Evolutionary conservation across 768 basidiomycete genomes (phyloP), one percentile per base, ranked within the genome.

Genomic region (Austroboletus eburneus): DNA sequence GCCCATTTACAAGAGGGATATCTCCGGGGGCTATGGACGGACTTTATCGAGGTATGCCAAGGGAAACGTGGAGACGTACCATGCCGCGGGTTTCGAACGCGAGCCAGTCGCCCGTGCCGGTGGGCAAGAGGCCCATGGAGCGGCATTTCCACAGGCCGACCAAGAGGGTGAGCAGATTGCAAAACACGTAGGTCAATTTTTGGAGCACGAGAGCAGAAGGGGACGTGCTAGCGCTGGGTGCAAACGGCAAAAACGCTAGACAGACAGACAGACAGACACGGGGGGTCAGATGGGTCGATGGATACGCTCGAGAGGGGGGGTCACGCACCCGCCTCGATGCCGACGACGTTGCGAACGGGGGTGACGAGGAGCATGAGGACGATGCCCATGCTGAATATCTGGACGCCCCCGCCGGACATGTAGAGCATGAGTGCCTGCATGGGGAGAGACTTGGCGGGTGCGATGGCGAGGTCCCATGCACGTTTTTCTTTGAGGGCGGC

Each of bases 351-450:
- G 66, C 86, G 90, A 69, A 95, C 83, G 0, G 94, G 94, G 9
- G 80, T 77, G 48, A 90, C 72, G 48, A 97, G 77, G 12, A 97
- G 76, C 90, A 94, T 93, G 61, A 91, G 85, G 18, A 97, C 87
- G 64, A 93, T 94, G 27, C 94, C 92, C 74, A 97, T 91, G 69
- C 91, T 94, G 67, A 97, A 96, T 35, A 97, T 86, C 67, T 97
- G 94, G 13, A 97, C 87, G 41, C 91, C 91, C 12, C 91, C 85
- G 29, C 94, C 94, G 18, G 92, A 94, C 88, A 97, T 95, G 78
- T 97, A 97, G 27, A 97, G 76, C 94, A 97, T 97, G 71, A 97
- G 87, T 5, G 86, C 91, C 61, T 97, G 92, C 94, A 96, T 96
- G 4, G 93, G 93, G 22, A 97, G 75, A 13, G 83, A 81, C 67